These are phyloP conservation scores for Ceratobasidium sp. DNA, from an alignment of 1,284 basidiomycete species.

Conservation along the genomic window DNA sequence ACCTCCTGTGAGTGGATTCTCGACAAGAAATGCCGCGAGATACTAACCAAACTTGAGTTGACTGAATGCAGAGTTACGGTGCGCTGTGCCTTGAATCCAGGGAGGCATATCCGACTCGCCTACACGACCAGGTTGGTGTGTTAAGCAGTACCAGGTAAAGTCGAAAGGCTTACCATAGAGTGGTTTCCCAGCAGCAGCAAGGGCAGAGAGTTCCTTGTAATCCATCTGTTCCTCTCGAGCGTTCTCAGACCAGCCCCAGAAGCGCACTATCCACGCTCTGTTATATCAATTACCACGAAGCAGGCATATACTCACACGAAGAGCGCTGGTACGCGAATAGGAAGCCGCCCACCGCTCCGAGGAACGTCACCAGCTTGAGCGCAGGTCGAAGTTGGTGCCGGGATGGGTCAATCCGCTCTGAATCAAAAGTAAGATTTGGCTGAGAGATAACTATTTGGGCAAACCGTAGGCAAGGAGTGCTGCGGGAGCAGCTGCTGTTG, in stretches of 20 bases:
- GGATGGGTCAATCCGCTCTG: conserved; percentile 37
- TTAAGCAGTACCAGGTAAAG: neutral
- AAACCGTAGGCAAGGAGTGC: conserved; percentile 78
- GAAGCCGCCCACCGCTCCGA: conserved; percentile 86
- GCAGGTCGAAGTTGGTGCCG: conserved; percentile 46
- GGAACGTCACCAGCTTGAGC: conserved; percentile 59
- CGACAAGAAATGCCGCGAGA: neutral
- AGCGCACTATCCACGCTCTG: conserved; percentile 69
- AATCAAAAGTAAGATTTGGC: conserved; percentile 1
- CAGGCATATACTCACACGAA: conserved; percentile 64
- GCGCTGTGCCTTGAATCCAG: conserved; percentile 89
- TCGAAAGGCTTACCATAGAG: conserved; percentile 74
- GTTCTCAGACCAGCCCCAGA: conserved; percentile 98
- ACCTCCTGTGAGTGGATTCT: neutral
- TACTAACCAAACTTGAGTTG: conserved; percentile 89
- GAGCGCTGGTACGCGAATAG: conserved; percentile 92
- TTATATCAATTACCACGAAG: neutral
- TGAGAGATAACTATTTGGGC: conserved; percentile 42
- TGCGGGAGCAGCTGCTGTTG: conserved; percentile 79
- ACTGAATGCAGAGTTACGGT: conserved; percentile 90
- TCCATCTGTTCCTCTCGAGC: conserved; percentile 79
- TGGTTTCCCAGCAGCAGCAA: conserved; percentile 75
- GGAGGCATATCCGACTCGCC: conserved; percentile 65
- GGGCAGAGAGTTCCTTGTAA: conserved; percentile 74
- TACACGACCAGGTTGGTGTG: conserved; percentile 4